Base-by-base conservation (phyloP, 257 asterid species). In the Capsicum pubescens region DNA sequence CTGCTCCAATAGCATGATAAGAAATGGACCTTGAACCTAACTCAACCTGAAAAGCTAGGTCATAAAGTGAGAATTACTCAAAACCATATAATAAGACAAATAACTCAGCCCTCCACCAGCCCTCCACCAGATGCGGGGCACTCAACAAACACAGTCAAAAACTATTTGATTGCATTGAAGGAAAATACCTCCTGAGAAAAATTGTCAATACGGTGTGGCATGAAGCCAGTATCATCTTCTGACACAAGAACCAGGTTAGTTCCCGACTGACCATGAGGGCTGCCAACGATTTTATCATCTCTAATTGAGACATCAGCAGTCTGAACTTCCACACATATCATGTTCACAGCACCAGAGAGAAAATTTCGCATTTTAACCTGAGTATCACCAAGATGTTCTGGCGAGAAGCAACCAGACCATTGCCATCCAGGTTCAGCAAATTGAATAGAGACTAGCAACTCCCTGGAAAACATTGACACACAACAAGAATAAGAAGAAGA, bases 201-300 rank as follows among this genome's bases (percentile, higher is more conserved):
- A 89, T 96, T 96, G 90, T 96, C 98, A 80, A 96, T 93, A 89
- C 99, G 91, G 90, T 96, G 94, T 55, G 99, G 99, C 98, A 96
- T 94, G 89, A 96, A 96, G 63, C 98, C 98, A 64, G 98, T 91
- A 88, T 93, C 95, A 86, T 96, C 99, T 71, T 91, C 93, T n/a
- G 97, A 91, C 89, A 96, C 85, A 85, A 96, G 93, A 88, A 96
- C 92, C 89, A 96, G 90, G 90, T 90, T 92, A 85, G 98, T 96
- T 84, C 97, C 98, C 6, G 97, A 96, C 86, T 96, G 94, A 82
- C 97, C 98, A 85, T 88, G 90, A 71, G 97, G 89, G 91, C 96
- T 94, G 80, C 97, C 97, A 76, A 93, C 93, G 48, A 94, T 89
- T 84, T 89, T 93, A 87, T 93, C 95, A 81, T 91, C 97, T 88